These are phyloP conservation scores for Sordariomycetes sp. DNA, from an alignment of 2,329 filamentous ascomycete species.

Conservation along the genomic window DNA sequence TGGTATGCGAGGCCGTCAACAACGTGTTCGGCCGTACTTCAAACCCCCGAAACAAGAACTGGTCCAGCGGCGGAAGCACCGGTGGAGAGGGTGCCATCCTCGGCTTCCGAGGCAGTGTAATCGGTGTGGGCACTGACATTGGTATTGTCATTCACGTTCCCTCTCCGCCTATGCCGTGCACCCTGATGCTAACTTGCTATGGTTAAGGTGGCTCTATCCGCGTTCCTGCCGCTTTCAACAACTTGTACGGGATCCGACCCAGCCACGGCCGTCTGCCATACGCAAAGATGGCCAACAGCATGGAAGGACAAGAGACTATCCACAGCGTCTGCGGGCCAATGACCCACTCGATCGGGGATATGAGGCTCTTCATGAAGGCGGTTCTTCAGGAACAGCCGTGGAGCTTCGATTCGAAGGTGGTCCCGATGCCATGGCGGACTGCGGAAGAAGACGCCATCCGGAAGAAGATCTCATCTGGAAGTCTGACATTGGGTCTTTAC, in stretches of 20 bases:
- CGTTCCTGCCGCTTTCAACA: constrained; percentile 11
- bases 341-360: constrained; percentile 24
- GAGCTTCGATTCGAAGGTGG: constrained; percentile 21
- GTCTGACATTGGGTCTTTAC: constrained; percentile 20
- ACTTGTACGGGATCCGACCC: constrained; percentile 11
- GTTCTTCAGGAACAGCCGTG: constrained; percentile 27
- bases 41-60: constrained; percentile 50
- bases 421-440: constrained; percentile 2
- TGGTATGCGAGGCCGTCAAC: constrained; percentile 47
- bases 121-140: constrained; percentile 31
- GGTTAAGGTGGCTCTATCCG: constrained; percentile 16
- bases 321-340: constrained; percentile 26
- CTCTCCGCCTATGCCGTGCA: background rate
- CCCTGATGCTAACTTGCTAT: background rate
- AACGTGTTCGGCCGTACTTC: constrained; percentile 53
- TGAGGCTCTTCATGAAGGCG: constrained; percentile 25
- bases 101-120: constrained; percentile 25
- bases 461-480: constrained; percentile 12
- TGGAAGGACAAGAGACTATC: constrained; percentile 16
- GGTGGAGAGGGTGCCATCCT: constrained; percentile 41
- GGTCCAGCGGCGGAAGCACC: constrained; percentile 53
- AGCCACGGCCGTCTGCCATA: constrained; percentile 10
- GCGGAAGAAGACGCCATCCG: constrained; percentile 15
- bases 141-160: constrained; percentile 10
- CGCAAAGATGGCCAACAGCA: constrained; percentile 7